Evolutionary conservation across 495 filamentous ascomycete species (phyloP).

Genomic region (Tricharina praecox): DNA sequence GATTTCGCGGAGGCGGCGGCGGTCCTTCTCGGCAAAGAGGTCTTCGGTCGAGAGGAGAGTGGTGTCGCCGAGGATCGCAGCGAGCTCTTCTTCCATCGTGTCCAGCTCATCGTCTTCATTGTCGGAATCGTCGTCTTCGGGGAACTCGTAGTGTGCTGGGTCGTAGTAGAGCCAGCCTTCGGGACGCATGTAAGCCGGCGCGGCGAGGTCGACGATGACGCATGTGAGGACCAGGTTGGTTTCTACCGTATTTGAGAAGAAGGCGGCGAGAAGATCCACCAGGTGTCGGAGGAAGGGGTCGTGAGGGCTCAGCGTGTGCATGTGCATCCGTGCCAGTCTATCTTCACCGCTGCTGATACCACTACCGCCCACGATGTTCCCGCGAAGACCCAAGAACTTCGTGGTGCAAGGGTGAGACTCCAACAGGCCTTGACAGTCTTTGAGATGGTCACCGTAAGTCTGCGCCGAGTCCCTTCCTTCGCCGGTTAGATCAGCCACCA

Average conservation of each 20-base stretch:
- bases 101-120: slow-evolving; percentile 21
- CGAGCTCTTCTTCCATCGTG: slow-evolving; percentile 19
- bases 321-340: slow-evolving; percentile 33
- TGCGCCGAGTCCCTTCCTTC: slow-evolving; percentile 53
- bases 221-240: slow-evolving; percentile 77
- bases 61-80: slow-evolving; percentile 18
- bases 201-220: slow-evolving; percentile 60
- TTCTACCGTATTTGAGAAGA: slow-evolving; percentile 78
- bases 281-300: slow-evolving; percentile 63
- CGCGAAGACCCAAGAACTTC: slow-evolving; percentile 38
- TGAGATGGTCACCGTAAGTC: slow-evolving; percentile 63
- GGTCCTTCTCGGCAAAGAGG: slow-evolving; percentile 17
- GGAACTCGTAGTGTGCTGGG: slow-evolving; percentile 41
- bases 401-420: slow-evolving; percentile 65
- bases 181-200: slow-evolving; percentile 63
- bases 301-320: slow-evolving; percentile 46
- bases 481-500: slow-evolving; percentile 56
- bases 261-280: slow-evolving; percentile 51
- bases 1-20: slow-evolving; percentile 2
- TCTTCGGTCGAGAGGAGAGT: neutral
- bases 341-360: slow-evolving; percentile 6
- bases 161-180: slow-evolving; percentile 82
- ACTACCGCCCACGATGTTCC: slow-evolving; percentile 32
- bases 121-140: slow-evolving; percentile 29
- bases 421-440: slow-evolving; percentile 59